These are phyloP conservation scores for Prunus kanzakura DNA, from an alignment of 306 rosid genomes.

Conservation along the genomic window DNA sequence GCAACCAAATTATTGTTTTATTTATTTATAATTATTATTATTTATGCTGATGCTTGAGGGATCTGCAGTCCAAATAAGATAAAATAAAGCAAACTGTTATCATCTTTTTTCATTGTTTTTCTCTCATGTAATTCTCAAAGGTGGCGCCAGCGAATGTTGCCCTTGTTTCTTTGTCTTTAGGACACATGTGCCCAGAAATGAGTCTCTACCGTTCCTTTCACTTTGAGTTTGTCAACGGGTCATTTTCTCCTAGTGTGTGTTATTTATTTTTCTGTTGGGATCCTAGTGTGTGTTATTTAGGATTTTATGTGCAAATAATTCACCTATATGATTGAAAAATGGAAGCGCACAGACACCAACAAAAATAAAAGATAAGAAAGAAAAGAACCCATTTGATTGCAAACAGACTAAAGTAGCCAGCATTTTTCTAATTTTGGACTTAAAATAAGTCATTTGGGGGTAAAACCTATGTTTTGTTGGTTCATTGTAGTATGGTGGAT, in stretches of 20 bases:
- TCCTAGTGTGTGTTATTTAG: too few relatives aligned
- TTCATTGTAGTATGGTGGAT: too few relatives aligned
- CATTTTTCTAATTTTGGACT: too few relatives aligned
- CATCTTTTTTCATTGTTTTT: neutral
- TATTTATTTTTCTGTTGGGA: neutral
- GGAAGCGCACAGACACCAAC: too few relatives aligned
- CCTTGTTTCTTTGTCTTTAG: neutral
- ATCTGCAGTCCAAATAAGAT: neutral
- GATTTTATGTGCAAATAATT: too few relatives aligned
- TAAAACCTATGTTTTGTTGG: too few relatives aligned
- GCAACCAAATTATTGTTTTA: neutral
- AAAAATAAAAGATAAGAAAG: too few relatives aligned
- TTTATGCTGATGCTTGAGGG: neutral
- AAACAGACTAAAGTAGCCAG: too few relatives aligned
- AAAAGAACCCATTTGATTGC: too few relatives aligned
- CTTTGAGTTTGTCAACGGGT: conserved; percentile 1
- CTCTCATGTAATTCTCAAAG: neutral
- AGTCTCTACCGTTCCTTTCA: neutral
- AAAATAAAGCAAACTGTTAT: neutral
- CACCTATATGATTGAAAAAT: too few relatives aligned
- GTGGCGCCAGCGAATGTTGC: conserved; percentile 6
- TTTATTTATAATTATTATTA: too few relatives aligned
- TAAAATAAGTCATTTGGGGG: too few relatives aligned
- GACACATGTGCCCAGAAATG: conserved; percentile 8
- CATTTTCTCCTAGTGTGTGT: neutral